A percentile compares a stretch with the other conserved stretches of the same genome.
Conservation (phyloP, 176 grass and related monocot genomes). For the Sorghum bicolor region DNA sequence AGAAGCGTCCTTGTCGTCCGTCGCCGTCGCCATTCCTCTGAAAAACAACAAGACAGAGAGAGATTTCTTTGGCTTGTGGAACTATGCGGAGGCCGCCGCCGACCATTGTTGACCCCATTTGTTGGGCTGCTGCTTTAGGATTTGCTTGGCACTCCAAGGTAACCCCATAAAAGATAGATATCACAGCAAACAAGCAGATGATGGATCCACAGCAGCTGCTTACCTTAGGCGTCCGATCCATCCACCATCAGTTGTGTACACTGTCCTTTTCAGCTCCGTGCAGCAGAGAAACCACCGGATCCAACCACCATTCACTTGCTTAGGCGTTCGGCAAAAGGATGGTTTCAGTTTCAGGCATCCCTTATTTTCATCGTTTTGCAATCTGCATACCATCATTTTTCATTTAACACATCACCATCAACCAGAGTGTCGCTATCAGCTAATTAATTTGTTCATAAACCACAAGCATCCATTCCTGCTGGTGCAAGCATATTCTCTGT, state of each 20-base stretch:
- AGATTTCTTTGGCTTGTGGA: too few species aligned
- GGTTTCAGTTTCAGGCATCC: background rate
- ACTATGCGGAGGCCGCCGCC: too few species aligned
- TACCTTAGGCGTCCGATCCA: background rate
- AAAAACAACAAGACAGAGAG: too few species aligned
- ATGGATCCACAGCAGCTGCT: too few species aligned
- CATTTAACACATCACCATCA: background rate
- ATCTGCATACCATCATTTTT: background rate
- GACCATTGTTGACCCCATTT: too few species aligned
- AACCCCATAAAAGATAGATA: background rate
- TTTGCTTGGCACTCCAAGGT: too few species aligned
- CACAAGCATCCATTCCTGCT: background rate
- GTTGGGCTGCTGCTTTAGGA: too few species aligned
- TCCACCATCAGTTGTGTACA: background rate
- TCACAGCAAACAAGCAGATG: background rate
- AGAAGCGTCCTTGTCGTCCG: too few species aligned
- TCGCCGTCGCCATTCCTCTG: too few species aligned
- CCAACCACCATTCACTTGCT: background rate
- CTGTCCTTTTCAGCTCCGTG: background rate
- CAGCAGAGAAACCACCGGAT: background rate
- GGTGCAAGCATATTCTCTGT: background rate
- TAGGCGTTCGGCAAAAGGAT: conserved; percentile 1
- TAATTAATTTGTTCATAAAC: background rate
- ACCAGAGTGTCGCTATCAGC: background rate
- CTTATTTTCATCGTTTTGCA: background rate